phyloP scores from a whole-genome alignment of 768 basidiomycete species.

The Lactarius sp. region DNA sequence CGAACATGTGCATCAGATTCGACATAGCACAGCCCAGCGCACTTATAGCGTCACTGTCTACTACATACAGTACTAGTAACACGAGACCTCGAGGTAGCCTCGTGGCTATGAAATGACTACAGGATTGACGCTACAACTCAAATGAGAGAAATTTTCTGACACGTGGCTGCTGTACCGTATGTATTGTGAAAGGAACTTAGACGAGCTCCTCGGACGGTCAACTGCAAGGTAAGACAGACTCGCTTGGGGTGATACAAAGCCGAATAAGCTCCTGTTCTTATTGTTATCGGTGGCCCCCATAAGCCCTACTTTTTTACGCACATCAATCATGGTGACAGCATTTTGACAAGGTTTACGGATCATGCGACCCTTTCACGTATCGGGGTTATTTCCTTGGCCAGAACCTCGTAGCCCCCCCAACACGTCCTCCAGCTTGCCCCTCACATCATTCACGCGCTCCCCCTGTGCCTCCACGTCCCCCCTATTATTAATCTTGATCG shows the following conservation, averaged over 20 bases:
- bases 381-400: neutral
- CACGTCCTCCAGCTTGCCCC: constrained; percentile 51
- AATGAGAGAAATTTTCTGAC: neutral
- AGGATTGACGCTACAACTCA: constrained; percentile 2
- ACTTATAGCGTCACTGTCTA: neutral
- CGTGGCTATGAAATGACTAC: constrained; percentile 4
- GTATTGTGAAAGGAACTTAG: no score
- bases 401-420: constrained; percentile 30
- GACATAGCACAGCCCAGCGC: neutral
- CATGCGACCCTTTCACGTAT: constrained; percentile 3
- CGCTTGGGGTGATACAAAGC: neutral
- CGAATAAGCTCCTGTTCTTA: neutral
- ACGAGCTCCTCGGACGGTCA: no score
- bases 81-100: constrained; percentile 13
- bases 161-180: neutral
- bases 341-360: neutral
- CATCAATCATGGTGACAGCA: neutral
- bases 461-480: constrained; percentile 53
- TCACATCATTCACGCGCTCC: constrained; percentile 49
- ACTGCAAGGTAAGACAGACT: neutral
- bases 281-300: neutral
- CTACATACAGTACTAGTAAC: neutral
- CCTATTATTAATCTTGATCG: constrained; percentile 48
- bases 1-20: constrained; percentile 16
- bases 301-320: neutral